Percentiles rank a stretch among this genome's conserved stretches.
Conservation (phyloP, 441 rosid species). For the Populus hybrid region DNA sequence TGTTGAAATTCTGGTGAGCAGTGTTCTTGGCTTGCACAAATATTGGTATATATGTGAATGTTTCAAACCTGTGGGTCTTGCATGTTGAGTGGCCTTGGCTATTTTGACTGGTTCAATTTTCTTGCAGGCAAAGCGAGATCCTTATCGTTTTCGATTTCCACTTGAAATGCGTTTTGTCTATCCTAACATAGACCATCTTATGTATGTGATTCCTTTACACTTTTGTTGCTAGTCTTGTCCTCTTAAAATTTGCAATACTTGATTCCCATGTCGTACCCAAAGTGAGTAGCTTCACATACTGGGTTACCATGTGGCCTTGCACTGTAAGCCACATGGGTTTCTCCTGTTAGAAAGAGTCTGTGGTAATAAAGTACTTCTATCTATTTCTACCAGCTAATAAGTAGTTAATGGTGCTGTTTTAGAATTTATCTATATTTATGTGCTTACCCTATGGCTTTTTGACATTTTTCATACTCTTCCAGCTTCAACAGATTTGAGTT, state of each 20-base stretch:
- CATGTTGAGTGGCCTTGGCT: background rate
- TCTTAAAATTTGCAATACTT: conserved; percentile 9
- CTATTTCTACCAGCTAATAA: conserved; percentile 3
- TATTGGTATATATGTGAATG: background rate
- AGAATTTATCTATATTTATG: conserved; percentile 9
- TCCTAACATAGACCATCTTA: conserved; percentile 92
- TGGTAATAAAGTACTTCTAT: background rate
- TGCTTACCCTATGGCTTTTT: conserved; percentile 12
- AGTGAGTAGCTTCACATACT: background rate
- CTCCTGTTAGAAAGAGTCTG: background rate
- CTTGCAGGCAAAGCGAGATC: conserved; percentile 92
- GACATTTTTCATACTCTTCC: conserved; percentile 26
- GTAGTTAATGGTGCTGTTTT: conserved; percentile 13
- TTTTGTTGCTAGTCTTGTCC: background rate
- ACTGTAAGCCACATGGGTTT: background rate
- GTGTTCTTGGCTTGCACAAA: background rate
- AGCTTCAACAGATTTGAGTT: conserved; percentile 92
- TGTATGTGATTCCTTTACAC: conserved; percentile 46
- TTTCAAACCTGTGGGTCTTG: background rate
- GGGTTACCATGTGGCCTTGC: background rate
- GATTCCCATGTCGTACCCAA: background rate
- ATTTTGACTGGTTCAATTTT: conserved; percentile 9
- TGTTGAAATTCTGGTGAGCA: conserved; percentile 85
- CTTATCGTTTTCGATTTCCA: conserved; percentile 90
- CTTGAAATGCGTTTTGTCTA: conserved; percentile 87